Evolutionary conservation across 2,329 filamentous ascomycete genomes (phyloP).

Genomic region (Xylogone sp.): DNA sequence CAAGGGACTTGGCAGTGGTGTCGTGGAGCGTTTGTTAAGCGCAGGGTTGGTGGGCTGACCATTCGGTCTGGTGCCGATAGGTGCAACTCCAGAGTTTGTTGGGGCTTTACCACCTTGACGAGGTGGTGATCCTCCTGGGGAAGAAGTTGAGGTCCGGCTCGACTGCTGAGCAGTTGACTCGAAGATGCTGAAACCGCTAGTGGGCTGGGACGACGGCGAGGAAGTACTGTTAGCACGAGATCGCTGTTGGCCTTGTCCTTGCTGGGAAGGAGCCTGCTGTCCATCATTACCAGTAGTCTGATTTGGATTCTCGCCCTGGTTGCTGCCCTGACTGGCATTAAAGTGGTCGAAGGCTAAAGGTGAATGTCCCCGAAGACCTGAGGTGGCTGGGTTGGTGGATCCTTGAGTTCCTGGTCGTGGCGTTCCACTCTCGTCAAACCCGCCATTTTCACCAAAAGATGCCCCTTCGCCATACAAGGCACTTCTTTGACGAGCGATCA

Average conservation of each 20-base stretch:
- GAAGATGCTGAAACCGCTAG: constrained; percentile 56
- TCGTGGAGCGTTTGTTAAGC: constrained; percentile 71
- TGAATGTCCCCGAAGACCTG: constrained; percentile 70
- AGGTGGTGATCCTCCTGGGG: constrained; percentile 77
- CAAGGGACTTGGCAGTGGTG: constrained; percentile 85
- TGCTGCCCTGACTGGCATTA: constrained; percentile 35
- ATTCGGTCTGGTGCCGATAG: constrained; percentile 86
- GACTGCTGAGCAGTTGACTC: constrained; percentile 62
- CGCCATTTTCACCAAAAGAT: constrained; percentile 62
- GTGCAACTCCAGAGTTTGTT: constrained; percentile 67
- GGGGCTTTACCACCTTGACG: constrained; percentile 57
- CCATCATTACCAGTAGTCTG: constrained; percentile 37
- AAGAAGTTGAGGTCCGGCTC: constrained; percentile 79
- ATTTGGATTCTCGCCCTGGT: constrained; percentile 11
- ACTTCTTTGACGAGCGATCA: constrained; percentile 93
- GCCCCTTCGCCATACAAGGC: constrained; percentile 81
- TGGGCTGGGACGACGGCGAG: constrained; percentile 70
- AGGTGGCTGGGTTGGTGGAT: constrained; percentile 53
- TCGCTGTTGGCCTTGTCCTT: constrained; percentile 32
- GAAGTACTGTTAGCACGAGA: constrained; percentile 80
- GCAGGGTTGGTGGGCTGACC: constrained; percentile 54
- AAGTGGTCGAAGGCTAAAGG: constrained; percentile 75
- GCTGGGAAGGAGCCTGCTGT: constrained; percentile 40
- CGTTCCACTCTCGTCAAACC: constrained; percentile 64
- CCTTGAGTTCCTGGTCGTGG: constrained; percentile 64